Conservation (phyloP, 306 rosid species). For the Castanea mollissima region DNA sequence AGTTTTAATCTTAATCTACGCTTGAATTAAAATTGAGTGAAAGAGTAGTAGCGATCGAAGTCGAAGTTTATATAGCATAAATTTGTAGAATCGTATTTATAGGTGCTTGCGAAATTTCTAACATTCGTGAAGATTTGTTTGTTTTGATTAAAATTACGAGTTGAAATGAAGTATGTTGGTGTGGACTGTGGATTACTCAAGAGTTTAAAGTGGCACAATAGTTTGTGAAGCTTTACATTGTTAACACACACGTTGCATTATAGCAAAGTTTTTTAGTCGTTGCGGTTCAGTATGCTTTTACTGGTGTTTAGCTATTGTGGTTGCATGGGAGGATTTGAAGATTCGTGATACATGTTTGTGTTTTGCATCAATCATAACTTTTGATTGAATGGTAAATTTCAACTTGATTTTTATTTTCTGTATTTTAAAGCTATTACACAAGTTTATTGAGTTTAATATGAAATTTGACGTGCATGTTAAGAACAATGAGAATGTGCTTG, state of each 20-base stretch:
- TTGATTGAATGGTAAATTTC: too few species aligned
- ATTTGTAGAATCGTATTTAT: not conserved
- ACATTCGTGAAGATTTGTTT: not conserved
- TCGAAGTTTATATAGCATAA: not conserved
- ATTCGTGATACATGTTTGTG: too few species aligned
- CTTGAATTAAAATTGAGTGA: slow-evolving; percentile 1
- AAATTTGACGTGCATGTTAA: too few species aligned
- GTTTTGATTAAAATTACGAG: not conserved
- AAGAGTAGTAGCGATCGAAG: not conserved
- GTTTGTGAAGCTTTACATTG: not conserved
- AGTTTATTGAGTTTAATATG: too few species aligned
- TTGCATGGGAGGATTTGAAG: not conserved
- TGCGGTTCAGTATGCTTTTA: not conserved
- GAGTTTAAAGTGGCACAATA: not conserved
- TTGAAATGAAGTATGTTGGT: not conserved
- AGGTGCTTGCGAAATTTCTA: not conserved
- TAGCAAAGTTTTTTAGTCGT: too few species aligned
- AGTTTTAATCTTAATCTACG: not conserved
- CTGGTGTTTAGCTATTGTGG: not conserved
- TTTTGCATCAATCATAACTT: too few species aligned
- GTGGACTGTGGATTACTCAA: not conserved
- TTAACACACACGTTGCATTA: not conserved
- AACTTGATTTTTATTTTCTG: too few species aligned
- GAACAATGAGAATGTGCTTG: too few species aligned
- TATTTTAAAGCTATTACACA: too few species aligned